phyloP scores from a whole-genome alignment of 2,329 filamentous ascomycete genomes.

The Didymosphaeria variabile region DNA sequence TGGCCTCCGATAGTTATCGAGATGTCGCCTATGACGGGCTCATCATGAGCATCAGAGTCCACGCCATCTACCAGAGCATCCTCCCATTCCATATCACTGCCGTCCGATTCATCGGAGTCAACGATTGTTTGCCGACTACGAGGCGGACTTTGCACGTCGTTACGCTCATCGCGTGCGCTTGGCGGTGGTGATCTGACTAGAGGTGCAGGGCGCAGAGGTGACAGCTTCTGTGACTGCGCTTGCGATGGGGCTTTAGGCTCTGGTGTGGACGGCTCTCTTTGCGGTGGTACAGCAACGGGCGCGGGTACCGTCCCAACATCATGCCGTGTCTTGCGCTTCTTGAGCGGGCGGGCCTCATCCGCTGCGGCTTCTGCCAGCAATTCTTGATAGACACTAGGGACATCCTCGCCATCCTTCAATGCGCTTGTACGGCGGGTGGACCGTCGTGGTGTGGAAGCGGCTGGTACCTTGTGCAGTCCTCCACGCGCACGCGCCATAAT shows the following conservation, averaged over 20 bases:
- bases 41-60: slow-evolving; percentile 34
- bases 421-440: slow-evolving; percentile 35
- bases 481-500: slow-evolving; percentile 42
- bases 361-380: slow-evolving; percentile 51
- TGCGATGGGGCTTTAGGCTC: slow-evolving; percentile 15
- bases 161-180: slow-evolving; percentile 7
- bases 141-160: slow-evolving; percentile 25
- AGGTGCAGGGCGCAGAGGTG: slow-evolving; percentile 16
- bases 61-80: slow-evolving; percentile 53
- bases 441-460: slow-evolving; percentile 28
- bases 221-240: slow-evolving; percentile 18
- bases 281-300: slow-evolving; percentile 14
- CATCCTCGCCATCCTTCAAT: slow-evolving; percentile 33
- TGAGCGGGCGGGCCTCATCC: slow-evolving; percentile 49
- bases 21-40: slow-evolving; percentile 50
- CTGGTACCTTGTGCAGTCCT: slow-evolving; percentile 30
- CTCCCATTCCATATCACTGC: slow-evolving; percentile 70
- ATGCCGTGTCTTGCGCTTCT: slow-evolving; percentile 43
- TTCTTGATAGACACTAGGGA: slow-evolving; percentile 57
- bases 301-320: background rate
- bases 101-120: slow-evolving; percentile 63
- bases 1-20: slow-evolving; percentile 52
- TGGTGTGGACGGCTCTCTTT: background rate
- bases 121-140: slow-evolving; percentile 51
- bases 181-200: background rate